Percentiles rank a stretch among this genome's conserved stretches.
These are phyloP conservation scores for Iberis amara DNA, from an alignment of 441 rosid species.

Conservation along the genomic window DNA sequence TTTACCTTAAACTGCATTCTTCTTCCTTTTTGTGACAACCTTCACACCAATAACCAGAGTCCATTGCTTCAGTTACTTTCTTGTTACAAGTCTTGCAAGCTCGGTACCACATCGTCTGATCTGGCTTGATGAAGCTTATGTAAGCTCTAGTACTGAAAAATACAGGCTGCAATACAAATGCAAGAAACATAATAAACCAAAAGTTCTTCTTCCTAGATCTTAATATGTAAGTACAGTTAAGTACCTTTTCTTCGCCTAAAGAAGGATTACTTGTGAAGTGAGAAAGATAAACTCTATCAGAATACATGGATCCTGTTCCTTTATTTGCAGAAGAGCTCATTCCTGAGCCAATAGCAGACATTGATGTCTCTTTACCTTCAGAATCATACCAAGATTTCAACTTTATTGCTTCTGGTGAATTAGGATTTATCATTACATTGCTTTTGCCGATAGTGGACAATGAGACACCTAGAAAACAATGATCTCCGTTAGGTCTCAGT, in stretches of 20 bases:
- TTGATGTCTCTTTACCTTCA: slow-evolving; percentile 71
- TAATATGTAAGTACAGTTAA: not conserved
- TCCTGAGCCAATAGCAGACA: slow-evolving; percentile 70
- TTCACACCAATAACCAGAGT: slow-evolving; percentile 88
- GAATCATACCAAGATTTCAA: slow-evolving; percentile 74
- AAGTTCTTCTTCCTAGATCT: too few species aligned
- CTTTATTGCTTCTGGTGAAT: slow-evolving; percentile 62
- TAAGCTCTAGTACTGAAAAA: slow-evolving; percentile 59
- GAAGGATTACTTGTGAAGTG: slow-evolving; percentile 52
- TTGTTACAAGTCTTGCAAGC: slow-evolving; percentile 90
- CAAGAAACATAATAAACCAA: too few species aligned
- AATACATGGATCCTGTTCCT: slow-evolving; percentile 63
- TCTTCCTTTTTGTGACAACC: slow-evolving; percentile 81
- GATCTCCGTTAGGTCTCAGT: slow-evolving; percentile 1
- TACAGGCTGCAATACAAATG: slow-evolving; percentile 46
- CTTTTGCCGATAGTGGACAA: slow-evolving; percentile 69
- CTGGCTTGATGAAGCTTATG: slow-evolving; percentile 71
- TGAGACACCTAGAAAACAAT: slow-evolving; percentile 60
- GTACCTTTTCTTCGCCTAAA: slow-evolving; percentile 68
- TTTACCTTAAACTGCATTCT: slow-evolving; percentile 63
- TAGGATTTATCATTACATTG: slow-evolving; percentile 58
- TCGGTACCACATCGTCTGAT: slow-evolving; percentile 87
- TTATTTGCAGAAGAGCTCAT: slow-evolving; percentile 46
- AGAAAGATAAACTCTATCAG: slow-evolving; percentile 56
- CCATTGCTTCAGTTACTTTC: slow-evolving; percentile 75